Evolutionary conservation across 148 eudicot species (phyloP).

Genomic region (Vaccinium corymbosum): DNA sequence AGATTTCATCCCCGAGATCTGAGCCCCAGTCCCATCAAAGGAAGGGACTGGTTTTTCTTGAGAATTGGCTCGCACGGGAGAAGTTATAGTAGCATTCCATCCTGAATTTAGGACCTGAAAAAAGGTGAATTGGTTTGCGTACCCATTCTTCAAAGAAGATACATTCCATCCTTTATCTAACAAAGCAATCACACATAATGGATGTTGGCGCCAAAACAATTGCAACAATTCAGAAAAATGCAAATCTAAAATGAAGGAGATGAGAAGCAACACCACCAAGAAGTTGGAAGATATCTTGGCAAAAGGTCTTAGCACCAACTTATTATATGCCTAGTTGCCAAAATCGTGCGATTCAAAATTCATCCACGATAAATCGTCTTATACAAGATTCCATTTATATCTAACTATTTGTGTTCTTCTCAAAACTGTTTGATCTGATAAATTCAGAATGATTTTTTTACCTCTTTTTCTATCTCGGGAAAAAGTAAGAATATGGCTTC

Average conservation of each 20-base stretch:
- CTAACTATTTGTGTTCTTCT: not conserved
- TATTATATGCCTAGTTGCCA: not conserved
- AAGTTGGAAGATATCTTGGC: not conserved
- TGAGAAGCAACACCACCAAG: not conserved
- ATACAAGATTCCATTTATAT: not conserved
- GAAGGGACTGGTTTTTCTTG: slow-evolving; percentile 46
- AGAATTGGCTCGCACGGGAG: slow-evolving; percentile 32
- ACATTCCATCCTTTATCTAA: not conserved
- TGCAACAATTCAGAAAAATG: not conserved
- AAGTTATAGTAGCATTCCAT: slow-evolving; percentile 29
- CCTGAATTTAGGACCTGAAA: slow-evolving; percentile 51
- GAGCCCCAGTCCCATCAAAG: slow-evolving; percentile 42
- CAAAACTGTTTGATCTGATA: not conserved
- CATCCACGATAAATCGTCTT: not conserved
- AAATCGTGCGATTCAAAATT: not conserved
- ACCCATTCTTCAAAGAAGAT: not conserved
- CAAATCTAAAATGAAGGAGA: not conserved
- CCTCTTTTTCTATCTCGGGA: not conserved
- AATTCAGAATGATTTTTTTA: not conserved
- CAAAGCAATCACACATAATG: not conserved
- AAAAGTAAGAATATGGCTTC: not conserved
- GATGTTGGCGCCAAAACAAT: not conserved
- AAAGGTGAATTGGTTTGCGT: slow-evolving; percentile 13
- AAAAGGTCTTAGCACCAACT: not conserved
- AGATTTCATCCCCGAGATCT: slow-evolving; percentile 39